These are phyloP conservation scores for Sophora flavescens DNA, from an alignment of 306 rosid genomes.

Conservation along the genomic window DNA sequence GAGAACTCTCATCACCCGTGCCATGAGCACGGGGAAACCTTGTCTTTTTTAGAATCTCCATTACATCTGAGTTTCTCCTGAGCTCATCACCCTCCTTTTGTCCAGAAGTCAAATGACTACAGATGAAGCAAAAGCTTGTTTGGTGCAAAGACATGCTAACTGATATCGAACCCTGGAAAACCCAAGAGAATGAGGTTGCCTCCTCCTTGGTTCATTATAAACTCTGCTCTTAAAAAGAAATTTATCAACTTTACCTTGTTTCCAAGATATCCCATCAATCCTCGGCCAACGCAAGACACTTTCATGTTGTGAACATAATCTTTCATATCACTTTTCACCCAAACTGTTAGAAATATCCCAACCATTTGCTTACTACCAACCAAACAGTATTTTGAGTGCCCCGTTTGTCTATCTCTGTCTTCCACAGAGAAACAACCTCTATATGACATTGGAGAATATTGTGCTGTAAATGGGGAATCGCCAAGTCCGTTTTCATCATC, in stretches of 20 bases:
- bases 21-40: slow-evolving; percentile 82
- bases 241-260: slow-evolving; percentile 72
- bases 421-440: slow-evolving; percentile 72
- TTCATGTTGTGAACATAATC: slow-evolving; percentile 82
- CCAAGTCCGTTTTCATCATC: slow-evolving; percentile 84
- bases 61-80: slow-evolving; percentile 92
- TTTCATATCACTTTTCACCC: slow-evolving; percentile 88
- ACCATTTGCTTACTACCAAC: slow-evolving; percentile 99
- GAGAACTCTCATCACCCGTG: slow-evolving; percentile 68
- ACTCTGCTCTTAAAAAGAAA: slow-evolving; percentile 32
- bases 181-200: slow-evolving; percentile 48
- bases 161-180: slow-evolving; percentile 96
- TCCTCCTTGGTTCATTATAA: slow-evolving; percentile 8
- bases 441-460: slow-evolving; percentile 71
- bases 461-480: slow-evolving; percentile 71
- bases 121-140: slow-evolving; percentile 97
- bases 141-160: slow-evolving; percentile 97
- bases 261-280: slow-evolving; percentile 99
- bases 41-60: slow-evolving; percentile 96
- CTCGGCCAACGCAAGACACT: slow-evolving; percentile 98
- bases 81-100: slow-evolving; percentile 99
- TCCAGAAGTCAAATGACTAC: slow-evolving; percentile 97
- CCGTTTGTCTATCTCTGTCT: slow-evolving; percentile 77
- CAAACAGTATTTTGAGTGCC: slow-evolving; percentile 84
- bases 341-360: slow-evolving; percentile 86